Percentiles rank a stretch among this genome's conserved stretches.
Evolutionary conservation across 1,284 basidiomycete species (phyloP).

Genomic region (Pseudozyma pruni): DNA sequence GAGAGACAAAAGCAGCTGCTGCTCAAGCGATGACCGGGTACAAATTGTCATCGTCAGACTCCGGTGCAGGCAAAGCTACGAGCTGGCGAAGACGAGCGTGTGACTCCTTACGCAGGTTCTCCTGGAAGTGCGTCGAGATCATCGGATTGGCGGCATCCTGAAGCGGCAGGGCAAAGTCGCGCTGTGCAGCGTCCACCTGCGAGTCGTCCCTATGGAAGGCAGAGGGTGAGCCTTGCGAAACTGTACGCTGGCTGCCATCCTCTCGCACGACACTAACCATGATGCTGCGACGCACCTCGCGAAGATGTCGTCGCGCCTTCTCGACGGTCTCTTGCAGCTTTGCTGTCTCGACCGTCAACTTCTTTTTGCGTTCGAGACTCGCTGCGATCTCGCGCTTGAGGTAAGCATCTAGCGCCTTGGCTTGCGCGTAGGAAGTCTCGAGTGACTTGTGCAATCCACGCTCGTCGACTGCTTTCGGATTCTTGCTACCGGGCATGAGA

Average conservation of each 20-base stretch:
- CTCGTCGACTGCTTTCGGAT: constrained; percentile 40
- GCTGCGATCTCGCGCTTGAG: constrained; percentile 40
- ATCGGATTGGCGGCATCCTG: constrained; percentile 34
- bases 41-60: constrained; percentile 46
- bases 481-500: constrained; percentile 48
- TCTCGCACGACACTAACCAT: constrained; percentile 18
- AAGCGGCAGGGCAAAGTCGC: constrained; percentile 13
- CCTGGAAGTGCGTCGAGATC: constrained; percentile 37
- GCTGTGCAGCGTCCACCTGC: background rate
- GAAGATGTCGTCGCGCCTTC: constrained; percentile 13
- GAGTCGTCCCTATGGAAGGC: background rate
- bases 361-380: constrained; percentile 42
- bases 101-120: constrained; percentile 41
- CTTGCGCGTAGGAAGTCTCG: constrained; percentile 56
- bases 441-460: constrained; percentile 48
- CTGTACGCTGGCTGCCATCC: background rate
- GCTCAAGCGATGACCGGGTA: constrained; percentile 39
- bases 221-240: background rate
- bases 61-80: constrained; percentile 30
- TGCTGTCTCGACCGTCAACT: constrained; percentile 24
- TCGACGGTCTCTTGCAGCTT: constrained; percentile 25
- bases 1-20: background rate
- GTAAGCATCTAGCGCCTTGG: constrained; percentile 38
- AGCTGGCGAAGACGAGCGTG: constrained; percentile 28
- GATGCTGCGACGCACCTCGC: constrained; percentile 25